Evolutionary conservation across 352 stramenopile genomes (phyloP).

Genomic region (Globisporangium solare): DNA sequence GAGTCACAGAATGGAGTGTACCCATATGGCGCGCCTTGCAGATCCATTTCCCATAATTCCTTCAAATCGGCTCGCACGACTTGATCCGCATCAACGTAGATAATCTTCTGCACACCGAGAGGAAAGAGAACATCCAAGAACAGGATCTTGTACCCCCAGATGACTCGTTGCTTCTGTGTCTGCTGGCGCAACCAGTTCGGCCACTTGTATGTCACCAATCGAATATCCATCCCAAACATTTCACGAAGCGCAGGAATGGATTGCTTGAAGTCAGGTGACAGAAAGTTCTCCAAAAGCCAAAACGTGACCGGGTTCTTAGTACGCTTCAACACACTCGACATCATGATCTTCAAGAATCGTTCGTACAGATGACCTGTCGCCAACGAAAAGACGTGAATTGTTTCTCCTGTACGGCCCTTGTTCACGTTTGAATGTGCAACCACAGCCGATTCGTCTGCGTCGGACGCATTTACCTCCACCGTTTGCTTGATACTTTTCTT

Average conservation of each 20-base stretch:
- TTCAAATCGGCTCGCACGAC: slow-evolving; percentile 97
- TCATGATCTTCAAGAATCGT: slow-evolving; percentile 99
- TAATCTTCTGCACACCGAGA: slow-evolving; percentile 98
- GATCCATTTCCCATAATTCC: slow-evolving; percentile 98
- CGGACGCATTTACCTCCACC: slow-evolving; percentile 10
- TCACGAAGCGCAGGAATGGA: slow-evolving; percentile 90
- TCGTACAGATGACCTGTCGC: slow-evolving; percentile 98
- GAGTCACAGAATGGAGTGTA: slow-evolving; percentile 99
- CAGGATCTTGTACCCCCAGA: slow-evolving; percentile 99
- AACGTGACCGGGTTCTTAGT: slow-evolving; percentile 98
- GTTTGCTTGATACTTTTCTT: slow-evolving; percentile 24
- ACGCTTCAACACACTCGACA: slow-evolving; percentile 97
- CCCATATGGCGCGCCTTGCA: slow-evolving; percentile 94
- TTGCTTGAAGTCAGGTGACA: slow-evolving; percentile 97
- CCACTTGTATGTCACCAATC: slow-evolving; percentile 99
- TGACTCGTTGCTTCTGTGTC: slow-evolving; percentile 99
- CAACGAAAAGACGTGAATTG: slow-evolving; percentile 98
- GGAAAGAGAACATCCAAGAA: slow-evolving; percentile 99
- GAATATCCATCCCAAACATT: slow-evolving; percentile 95
- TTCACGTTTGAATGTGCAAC: slow-evolving; percentile 9
- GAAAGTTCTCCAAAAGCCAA: slow-evolving; percentile 99
- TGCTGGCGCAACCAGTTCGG: slow-evolving; percentile 97
- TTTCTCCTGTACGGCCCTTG: slow-evolving; percentile 72
- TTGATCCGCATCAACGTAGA: slow-evolving; percentile 99
- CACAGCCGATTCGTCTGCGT: background rate